Base-by-base conservation (phyloP, 495 filamentous ascomycete genomes). In the Rusavskia elegans region DNA sequence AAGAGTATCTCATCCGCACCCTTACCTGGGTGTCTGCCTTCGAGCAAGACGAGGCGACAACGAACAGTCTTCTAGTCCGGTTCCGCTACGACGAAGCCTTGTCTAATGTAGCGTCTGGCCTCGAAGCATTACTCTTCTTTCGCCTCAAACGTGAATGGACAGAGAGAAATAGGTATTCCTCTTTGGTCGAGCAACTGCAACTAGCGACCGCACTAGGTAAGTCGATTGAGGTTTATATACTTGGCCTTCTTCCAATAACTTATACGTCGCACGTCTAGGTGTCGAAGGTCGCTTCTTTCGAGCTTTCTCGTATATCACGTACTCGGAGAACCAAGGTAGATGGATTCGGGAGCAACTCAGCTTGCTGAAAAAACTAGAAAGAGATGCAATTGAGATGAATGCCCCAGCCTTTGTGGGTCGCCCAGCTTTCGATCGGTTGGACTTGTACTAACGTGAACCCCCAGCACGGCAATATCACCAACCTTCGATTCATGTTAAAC, bases 101-200 rank as follows among this genome's bases (percentile, higher is more conserved):
- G 29, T 13, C 17, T 3, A 42, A n/a, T 14, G 51, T 60, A 5
- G 37, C 35, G 9, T 52, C 53, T 20, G 54, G 27, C 17, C 42
- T 64, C 3, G 62, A 64, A 49, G 54, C 53, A 1, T 41, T 61
- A 11, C 45, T 64, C 7, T 62, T 55, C 25, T 53, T 59, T 45
- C 51, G 60, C 20, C 52, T 65, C 19, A 19, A 20, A 5, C 25
- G 17, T 0, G 57, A 64, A 23, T 58, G 56, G 56, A 21, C 8
- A 13, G 8, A 37, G 16, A 53, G 42, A 37, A 42, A 23, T 10
- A 49, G n/a, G 9, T 40, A 52, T 5, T 41, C 56, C 11, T 39
- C 53, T 13, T 27, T 55, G 10, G 25, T 55, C 2, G 56, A 55
- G 35, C 49, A 58, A 42, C 29, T 52, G 27, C 56, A 58, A 14